phyloP scores from a whole-genome alignment of 140 eudicot species.

The Flaveria floridana region DNA sequence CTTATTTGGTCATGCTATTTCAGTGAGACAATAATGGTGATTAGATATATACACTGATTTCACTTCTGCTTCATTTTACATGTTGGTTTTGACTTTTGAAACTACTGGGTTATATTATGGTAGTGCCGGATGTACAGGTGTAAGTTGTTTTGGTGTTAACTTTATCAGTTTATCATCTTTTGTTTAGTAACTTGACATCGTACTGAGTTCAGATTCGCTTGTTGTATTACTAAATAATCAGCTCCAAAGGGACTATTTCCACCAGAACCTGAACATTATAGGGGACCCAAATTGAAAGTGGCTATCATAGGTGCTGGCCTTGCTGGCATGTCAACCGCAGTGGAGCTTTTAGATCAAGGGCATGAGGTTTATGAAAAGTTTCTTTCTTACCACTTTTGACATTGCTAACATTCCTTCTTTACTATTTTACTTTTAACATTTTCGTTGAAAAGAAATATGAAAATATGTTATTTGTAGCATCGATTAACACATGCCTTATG shows the following conservation, averaged over 20 bases:
- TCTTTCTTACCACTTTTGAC: conserved; percentile 3
- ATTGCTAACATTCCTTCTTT: conserved; percentile 6
- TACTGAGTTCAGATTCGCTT: conserved; percentile 23
- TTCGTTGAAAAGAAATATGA: not conserved
- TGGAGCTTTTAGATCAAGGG: conserved; percentile 97
- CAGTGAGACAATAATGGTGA: conserved; percentile 1
- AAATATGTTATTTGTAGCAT: not conserved
- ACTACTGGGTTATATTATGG: conserved; percentile 10
- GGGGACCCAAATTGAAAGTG: conserved; percentile 93
- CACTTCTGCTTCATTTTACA: not conserved
- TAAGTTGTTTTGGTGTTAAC: conserved; percentile 16
- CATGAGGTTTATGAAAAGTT: conserved; percentile 59
- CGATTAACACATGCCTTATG: not conserved
- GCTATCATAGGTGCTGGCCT: conserved; percentile 98
- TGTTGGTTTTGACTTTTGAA: conserved; percentile 7
- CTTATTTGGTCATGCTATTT: conserved; percentile 10
- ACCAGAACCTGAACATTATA: conserved; percentile 88
- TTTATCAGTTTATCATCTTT: not conserved
- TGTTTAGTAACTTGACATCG: conserved; percentile 16
- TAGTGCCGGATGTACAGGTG: conserved; percentile 10
- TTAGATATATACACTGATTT: not conserved
- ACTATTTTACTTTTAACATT: conserved; percentile 14
- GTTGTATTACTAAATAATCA: conserved; percentile 38
- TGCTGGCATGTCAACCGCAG: conserved; percentile 99
- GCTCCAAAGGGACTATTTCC: conserved; percentile 99